Evolutionary conservation across 441 rosid genomes (phyloP).

Genomic region (Gossypium trilobum): DNA sequence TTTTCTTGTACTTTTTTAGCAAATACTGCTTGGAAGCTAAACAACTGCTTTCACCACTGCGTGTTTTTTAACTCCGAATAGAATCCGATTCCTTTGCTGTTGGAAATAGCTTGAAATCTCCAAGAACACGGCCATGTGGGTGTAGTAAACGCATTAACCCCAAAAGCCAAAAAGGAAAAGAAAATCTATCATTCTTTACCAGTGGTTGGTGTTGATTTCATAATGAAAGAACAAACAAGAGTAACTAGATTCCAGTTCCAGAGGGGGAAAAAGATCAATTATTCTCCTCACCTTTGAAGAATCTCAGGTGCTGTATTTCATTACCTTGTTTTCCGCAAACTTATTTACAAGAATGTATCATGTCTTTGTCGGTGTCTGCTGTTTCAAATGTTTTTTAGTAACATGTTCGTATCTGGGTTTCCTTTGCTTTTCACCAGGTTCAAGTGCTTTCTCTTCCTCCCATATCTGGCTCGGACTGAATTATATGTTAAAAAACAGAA

Average conservation of each 20-base stretch:
- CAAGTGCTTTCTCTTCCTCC: neutral
- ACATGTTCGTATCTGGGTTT: neutral
- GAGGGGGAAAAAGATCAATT: neutral
- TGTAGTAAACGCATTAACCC: neutral
- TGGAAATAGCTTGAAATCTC: slow-evolving; percentile 1
- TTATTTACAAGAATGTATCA: neutral
- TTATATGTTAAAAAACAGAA: neutral
- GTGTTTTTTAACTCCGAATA: neutral
- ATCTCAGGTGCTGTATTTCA: neutral
- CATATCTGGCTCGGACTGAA: neutral
- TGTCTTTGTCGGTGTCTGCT: neutral
- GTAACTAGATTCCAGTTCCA: no score
- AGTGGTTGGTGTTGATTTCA: neutral
- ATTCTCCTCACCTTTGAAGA: neutral
- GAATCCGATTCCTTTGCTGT: neutral
- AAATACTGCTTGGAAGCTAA: neutral
- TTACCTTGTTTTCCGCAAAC: neutral
- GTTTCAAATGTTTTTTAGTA: neutral
- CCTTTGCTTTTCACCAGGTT: neutral
- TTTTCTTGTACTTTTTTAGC: neutral
- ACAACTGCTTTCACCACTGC: neutral
- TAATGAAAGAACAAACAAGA: neutral
- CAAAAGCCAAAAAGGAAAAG: neutral
- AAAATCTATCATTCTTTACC: neutral
- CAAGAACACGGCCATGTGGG: neutral